A percentile compares a stretch with the other conserved stretches of the same genome.
phyloP scores from a whole-genome alignment of 768 basidiomycete genomes.

The Boletus sp. region DNA sequence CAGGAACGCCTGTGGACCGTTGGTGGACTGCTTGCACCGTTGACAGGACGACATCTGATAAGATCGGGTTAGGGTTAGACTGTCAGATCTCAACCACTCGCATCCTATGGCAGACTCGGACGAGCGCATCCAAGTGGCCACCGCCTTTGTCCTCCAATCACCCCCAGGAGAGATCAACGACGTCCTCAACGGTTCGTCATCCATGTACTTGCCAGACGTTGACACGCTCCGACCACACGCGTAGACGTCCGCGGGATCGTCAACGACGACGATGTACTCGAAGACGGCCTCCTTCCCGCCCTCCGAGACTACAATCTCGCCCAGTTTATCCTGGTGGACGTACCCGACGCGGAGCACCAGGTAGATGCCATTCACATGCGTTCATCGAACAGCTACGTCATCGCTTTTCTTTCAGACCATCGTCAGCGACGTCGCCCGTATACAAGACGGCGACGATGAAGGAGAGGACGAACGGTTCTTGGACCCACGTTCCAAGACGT shows the following conservation, averaged over 20 bases:
- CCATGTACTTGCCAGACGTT: not conserved
- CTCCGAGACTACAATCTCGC: slow-evolving; percentile 82
- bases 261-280: slow-evolving; percentile 80
- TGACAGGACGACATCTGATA: slow-evolving; percentile 12
- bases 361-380: slow-evolving; percentile 36
- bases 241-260: slow-evolving; percentile 90
- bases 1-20: slow-evolving; percentile 30
- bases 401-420: slow-evolving; percentile 56
- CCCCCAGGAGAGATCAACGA: slow-evolving; percentile 98
- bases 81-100: not conserved
- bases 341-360: slow-evolving; percentile 74
- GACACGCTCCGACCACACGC: slow-evolving; percentile 1
- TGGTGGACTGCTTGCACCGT: slow-evolving; percentile 27
- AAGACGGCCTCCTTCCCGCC: slow-evolving; percentile 73
- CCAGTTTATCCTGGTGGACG: slow-evolving; percentile 85
- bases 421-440: slow-evolving; percentile 68
- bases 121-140: slow-evolving; percentile 70
- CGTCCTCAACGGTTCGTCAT: slow-evolving; percentile 74
- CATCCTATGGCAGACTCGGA: slow-evolving; percentile 38
- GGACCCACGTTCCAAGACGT: slow-evolving; percentile 77
- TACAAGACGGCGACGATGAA: slow-evolving; percentile 41
- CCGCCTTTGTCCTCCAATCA: slow-evolving; percentile 80
- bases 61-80: slow-evolving; percentile 28
- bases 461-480: slow-evolving; percentile 67
- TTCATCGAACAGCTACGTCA: not conserved